These are phyloP conservation scores for Barnettozyma siamensis DNA, from an alignment of 805 yeast species.

Conservation along the genomic window DNA sequence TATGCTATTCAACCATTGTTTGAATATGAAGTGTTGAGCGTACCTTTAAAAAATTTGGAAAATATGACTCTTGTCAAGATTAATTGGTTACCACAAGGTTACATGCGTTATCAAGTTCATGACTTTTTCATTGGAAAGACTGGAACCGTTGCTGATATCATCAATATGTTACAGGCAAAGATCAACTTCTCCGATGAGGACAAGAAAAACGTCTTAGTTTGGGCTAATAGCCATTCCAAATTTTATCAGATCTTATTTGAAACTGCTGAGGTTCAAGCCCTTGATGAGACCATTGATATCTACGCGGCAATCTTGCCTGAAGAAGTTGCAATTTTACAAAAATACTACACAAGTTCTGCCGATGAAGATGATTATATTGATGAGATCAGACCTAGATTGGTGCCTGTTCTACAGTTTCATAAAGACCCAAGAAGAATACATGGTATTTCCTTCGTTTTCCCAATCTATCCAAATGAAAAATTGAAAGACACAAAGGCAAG, in stretches of 20 bases:
- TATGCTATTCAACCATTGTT: constrained; percentile 39
- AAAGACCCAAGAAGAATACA: constrained; percentile 62
- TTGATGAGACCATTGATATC: constrained; percentile 33
- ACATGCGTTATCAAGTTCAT: constrained; percentile 60
- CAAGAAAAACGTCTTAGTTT: constrained; percentile 43
- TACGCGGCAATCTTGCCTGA: constrained; percentile 45
- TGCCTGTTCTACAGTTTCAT: constrained; percentile 72
- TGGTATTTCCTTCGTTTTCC: constrained; percentile 81
- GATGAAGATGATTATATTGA: constrained; percentile 14
- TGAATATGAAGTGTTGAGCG: constrained; percentile 71
- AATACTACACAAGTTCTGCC: constrained; percentile 18
- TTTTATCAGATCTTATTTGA: constrained; percentile 32
- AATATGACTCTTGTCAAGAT: constrained; percentile 60
- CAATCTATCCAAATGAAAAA: constrained; percentile 61
- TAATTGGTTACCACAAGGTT: constrained; percentile 67
- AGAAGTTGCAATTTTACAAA: constrained; percentile 26
- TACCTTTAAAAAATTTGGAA: constrained; percentile 73
- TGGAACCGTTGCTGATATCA: constrained; percentile 48
- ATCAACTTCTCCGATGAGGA: constrained; percentile 45
- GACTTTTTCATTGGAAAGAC: constrained; percentile 66
- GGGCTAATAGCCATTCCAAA: constrained; percentile 42
- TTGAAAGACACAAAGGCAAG: constrained; percentile 59
- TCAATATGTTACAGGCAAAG: constrained; percentile 51
- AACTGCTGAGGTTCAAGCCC: constrained; percentile 32
- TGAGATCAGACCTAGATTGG: constrained; percentile 33